These are phyloP conservation scores for Phytophthora ramorum DNA, from an alignment of 352 stramenopile species.

Conservation along the genomic window DNA sequence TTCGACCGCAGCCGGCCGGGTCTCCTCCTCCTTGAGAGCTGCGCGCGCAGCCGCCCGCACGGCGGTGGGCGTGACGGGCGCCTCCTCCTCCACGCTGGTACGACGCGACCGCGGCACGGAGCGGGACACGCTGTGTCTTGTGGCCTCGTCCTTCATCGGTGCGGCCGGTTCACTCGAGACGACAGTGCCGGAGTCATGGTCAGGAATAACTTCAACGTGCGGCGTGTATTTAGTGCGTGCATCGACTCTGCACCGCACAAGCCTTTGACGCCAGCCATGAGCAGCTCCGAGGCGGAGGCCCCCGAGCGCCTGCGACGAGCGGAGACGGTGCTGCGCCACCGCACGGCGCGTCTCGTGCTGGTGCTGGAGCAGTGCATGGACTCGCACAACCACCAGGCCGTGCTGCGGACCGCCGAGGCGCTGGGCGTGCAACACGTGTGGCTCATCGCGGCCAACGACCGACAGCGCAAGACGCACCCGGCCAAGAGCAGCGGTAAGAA, in stretches of 20 bases:
- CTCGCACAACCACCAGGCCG: slow-evolving; percentile 89
- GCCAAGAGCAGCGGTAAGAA: slow-evolving; percentile 67
- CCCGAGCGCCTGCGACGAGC: slow-evolving; percentile 71
- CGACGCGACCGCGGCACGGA: slow-evolving; percentile 13
- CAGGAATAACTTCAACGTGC: slow-evolving; percentile 20
- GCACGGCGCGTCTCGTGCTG: slow-evolving; percentile 72
- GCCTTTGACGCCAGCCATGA: slow-evolving; percentile 16
- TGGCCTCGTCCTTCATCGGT: slow-evolving; percentile 34
- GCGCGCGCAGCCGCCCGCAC: slow-evolving; percentile 30
- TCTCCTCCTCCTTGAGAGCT: slow-evolving; percentile 43
- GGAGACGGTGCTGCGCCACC: slow-evolving; percentile 69
- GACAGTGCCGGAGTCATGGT: not conserved
- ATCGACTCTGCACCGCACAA: slow-evolving; percentile 6
- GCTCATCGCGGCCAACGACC: slow-evolving; percentile 70
- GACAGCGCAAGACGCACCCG: slow-evolving; percentile 71
- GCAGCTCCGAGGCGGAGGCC: slow-evolving; percentile 23
- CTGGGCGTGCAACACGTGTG: slow-evolving; percentile 95
- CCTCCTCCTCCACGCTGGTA: slow-evolving; percentile 20
- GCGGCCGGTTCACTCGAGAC: slow-evolving; percentile 1
- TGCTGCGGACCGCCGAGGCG: slow-evolving; percentile 93
- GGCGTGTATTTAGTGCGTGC: not conserved
- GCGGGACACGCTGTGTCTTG: slow-evolving; percentile 17
- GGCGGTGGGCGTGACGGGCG: slow-evolving; percentile 15
- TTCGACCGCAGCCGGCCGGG: slow-evolving; percentile 16
- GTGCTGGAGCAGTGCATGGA: slow-evolving; percentile 86